A percentile compares a stretch with the other conserved stretches of the same genome.
These are phyloP conservation scores for Rhizopogon roseolus DNA, from an alignment of 768 basidiomycete genomes.

Conservation along the genomic window DNA sequence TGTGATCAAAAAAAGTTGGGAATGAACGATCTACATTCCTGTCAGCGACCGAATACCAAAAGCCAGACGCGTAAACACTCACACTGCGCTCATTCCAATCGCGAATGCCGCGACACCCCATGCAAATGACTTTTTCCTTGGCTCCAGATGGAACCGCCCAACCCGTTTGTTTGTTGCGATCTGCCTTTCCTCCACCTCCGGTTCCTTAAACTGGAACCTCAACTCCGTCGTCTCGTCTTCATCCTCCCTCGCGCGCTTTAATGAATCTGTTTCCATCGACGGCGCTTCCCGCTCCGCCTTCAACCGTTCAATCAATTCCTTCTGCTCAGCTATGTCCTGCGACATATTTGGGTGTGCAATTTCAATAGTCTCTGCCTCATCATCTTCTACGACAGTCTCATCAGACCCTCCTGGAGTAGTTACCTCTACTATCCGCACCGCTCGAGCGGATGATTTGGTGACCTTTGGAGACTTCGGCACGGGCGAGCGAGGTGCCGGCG, in stretches of 20 bases:
- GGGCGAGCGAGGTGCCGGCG: constrained; percentile 28
- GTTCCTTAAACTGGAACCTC: constrained; percentile 66
- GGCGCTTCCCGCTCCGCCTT: constrained; percentile 54
- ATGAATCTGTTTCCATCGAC: constrained; percentile 19
- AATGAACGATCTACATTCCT: constrained; percentile 41
- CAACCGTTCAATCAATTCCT: constrained; percentile 66
- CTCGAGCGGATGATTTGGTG: constrained; percentile 12
- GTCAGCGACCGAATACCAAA: neutral
- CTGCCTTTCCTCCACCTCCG: constrained; percentile 51
- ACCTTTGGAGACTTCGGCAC: constrained; percentile 32
- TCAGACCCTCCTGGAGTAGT: constrained; percentile 53
- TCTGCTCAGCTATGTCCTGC: constrained; percentile 74
- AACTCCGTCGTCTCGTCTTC: constrained; percentile 39
- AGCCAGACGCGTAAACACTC: constrained; percentile 28
- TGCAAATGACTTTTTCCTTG: constrained; percentile 68
- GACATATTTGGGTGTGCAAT: constrained; percentile 59
- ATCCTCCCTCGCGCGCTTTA: constrained; percentile 43
- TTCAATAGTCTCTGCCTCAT: constrained; percentile 49
- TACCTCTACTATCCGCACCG: constrained; percentile 25
- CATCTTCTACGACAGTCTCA: constrained; percentile 64
- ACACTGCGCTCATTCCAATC: constrained; percentile 78
- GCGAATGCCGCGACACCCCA: constrained; percentile 88
- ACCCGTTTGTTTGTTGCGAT: constrained; percentile 65
- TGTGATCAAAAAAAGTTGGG: constrained; percentile 54
- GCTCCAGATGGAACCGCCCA: constrained; percentile 49